A percentile compares a stretch with the other conserved stretches of the same genome.
phyloP scores from a whole-genome alignment of 2,329 filamentous ascomycete genomes.

The Phialemonium atrogriseum region DNA sequence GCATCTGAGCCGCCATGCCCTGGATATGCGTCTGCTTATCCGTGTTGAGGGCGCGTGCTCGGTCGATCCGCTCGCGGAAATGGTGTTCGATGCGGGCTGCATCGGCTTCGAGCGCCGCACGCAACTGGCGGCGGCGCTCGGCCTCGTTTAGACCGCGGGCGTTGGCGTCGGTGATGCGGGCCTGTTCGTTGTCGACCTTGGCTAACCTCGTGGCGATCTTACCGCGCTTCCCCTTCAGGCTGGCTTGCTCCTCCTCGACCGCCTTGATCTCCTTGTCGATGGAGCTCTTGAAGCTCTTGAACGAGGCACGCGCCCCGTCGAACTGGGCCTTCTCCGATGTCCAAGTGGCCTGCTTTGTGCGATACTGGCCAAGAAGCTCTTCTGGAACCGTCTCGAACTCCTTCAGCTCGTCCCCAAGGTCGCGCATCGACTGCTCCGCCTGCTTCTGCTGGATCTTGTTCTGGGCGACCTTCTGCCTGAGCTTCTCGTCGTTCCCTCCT shows the following conservation, averaged over 20 bases:
- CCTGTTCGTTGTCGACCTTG: conserved; percentile 66
- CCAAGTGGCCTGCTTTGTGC: conserved; percentile 42
- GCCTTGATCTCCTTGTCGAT: conserved; percentile 55
- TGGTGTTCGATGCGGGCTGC: conserved; percentile 36
- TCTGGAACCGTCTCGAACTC: conserved; percentile 55
- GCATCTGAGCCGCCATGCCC: conserved; percentile 24
- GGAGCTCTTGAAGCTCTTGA: conserved; percentile 50
- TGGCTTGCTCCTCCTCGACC: conserved; percentile 55
- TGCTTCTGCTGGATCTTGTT: conserved; percentile 66
- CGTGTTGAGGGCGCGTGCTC: conserved; percentile 24
- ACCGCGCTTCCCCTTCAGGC: conserved; percentile 60
- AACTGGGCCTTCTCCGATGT: conserved; percentile 50
- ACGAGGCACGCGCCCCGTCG: conserved; percentile 45
- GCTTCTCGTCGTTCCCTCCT: conserved; percentile 68
- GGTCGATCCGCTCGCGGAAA: conserved; percentile 28
- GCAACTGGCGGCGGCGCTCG: conserved; percentile 47
- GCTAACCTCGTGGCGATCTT: conserved; percentile 63
- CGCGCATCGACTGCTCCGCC: conserved; percentile 28
- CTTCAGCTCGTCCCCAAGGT: conserved; percentile 51
- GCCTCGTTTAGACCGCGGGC: conserved; percentile 56
- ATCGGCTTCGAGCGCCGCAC: conserved; percentile 37
- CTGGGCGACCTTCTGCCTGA: conserved; percentile 66
- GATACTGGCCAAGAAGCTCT: conserved; percentile 51
- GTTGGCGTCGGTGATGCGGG: conserved; percentile 62
- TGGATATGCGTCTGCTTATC: conserved; percentile 32